These are phyloP conservation scores for Cladosporium cucumerinum DNA, from an alignment of 2,329 filamentous ascomycete genomes.

Conservation along the genomic window DNA sequence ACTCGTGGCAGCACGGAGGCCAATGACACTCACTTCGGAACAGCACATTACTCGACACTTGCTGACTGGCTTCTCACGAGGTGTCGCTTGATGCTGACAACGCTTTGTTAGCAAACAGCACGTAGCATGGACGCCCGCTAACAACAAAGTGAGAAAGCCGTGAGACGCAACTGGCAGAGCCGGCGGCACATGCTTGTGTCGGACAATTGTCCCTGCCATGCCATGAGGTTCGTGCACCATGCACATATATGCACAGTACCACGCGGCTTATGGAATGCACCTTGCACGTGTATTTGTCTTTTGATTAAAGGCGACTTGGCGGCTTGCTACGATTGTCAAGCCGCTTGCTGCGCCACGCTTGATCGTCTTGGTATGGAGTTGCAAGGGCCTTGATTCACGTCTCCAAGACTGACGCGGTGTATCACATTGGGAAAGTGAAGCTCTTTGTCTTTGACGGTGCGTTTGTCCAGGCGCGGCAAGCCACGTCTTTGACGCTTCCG, in stretches of 20 bases:
- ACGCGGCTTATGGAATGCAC: not conserved
- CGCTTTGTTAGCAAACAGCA: not conserved
- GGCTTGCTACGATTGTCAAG: conserved; percentile 9
- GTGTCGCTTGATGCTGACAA: not conserved
- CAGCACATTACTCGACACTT: not conserved
- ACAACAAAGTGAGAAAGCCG: not conserved
- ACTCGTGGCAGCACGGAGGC: not conserved
- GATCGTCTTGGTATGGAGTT: conserved; percentile 3
- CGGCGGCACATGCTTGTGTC: not conserved
- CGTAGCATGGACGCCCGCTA: not conserved
- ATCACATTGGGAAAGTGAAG: not conserved
- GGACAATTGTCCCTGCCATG: not conserved
- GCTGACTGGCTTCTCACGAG: not conserved
- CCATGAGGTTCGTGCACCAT: not conserved
- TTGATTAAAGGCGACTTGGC: not conserved
- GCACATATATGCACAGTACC: not conserved
- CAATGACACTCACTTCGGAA: not conserved
- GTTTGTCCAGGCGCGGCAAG: not conserved
- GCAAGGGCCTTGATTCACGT: not conserved
- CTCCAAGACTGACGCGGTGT: not conserved
- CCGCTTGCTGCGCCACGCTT: conserved; percentile 11
- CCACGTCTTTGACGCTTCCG: not conserved
- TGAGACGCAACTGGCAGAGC: not conserved
- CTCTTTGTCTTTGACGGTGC: conserved; percentile 7
- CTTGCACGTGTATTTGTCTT: not conserved